Base-by-base conservation (phyloP, 148 eudicot genomes). In the Cornus florida region DNA sequence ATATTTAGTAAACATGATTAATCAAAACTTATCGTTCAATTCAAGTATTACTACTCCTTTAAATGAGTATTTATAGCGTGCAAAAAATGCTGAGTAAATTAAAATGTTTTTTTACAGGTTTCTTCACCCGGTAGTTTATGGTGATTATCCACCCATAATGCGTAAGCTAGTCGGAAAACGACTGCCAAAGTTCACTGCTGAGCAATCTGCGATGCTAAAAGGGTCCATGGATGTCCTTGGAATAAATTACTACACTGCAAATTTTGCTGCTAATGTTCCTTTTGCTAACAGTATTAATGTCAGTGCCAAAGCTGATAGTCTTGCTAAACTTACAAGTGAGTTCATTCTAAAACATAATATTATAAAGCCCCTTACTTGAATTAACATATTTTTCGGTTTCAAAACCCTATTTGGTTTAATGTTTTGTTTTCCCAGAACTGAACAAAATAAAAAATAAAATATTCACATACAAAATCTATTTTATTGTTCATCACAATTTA, bases 201-300 rank as follows among this genome's bases (percentile, higher is more conserved):
- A 77, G 20, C 80, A 90, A 48, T 74, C 90, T 0, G 65, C 53
- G n/a, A 32, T 80, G 85, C 20, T 90, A 2, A 86, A 82, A 17
- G 84, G 85, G 7, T 90, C 91, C 2, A 86, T 60, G 14, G 93
- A 90, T 79, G 86, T 85, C 68, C 62, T 90, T 10, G 93, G 93
- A 10, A 33, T 90, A 50, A 90, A 90, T 65, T 90, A 90, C 78
- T 90, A 90, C 41, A 78, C 91, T 7, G 70, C 91, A 17, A 19
- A 39, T 14, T 90, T 79, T 74, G 93, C 87, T 1, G 59, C 59
- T 13, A 12, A 53, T 53, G 17, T 53, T 53, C 59, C 59, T 53
- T 53, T 53, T 53, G 59, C 28, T 28, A 53, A 53, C 19, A 53
- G 17, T 53, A 53, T 53, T 53, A 53, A 53, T 53, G 59, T 53